These are phyloP conservation scores for Trichophyton equinum DNA, from an alignment of 2,329 filamentous ascomycete genomes.

Conservation along the genomic window DNA sequence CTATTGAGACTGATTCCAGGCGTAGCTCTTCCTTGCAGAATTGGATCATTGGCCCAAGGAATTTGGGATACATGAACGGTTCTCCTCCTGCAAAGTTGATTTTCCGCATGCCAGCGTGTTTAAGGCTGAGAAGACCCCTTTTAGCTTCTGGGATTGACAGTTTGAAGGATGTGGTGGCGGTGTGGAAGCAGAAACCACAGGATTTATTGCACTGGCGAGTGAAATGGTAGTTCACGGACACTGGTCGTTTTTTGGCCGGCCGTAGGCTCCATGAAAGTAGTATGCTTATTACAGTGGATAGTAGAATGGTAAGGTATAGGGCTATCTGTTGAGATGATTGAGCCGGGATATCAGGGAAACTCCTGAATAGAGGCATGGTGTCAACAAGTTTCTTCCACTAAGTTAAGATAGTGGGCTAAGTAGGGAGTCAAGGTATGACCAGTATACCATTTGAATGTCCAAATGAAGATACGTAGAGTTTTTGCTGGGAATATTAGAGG, in stretches of 20 bases:
- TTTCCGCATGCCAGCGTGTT: slow-evolving; percentile 42
- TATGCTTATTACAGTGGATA: background rate
- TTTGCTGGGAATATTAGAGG: background rate
- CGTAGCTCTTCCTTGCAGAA: slow-evolving; percentile 39
- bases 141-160: slow-evolving; percentile 33
- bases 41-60: slow-evolving; percentile 32
- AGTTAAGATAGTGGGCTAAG: background rate
- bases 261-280: background rate
- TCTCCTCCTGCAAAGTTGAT: slow-evolving; percentile 46
- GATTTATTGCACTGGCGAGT: slow-evolving; percentile 38
- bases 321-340: background rate
- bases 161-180: slow-evolving; percentile 38
- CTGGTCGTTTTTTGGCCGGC: background rate
- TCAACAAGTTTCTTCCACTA: background rate
- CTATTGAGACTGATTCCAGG: slow-evolving; percentile 42
- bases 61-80: slow-evolving; percentile 39
- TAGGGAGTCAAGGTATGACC: background rate
- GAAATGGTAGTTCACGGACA: slow-evolving; percentile 39
- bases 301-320: background rate
- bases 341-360: background rate
- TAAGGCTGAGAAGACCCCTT: slow-evolving; percentile 35
- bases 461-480: background rate
- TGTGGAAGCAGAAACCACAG: slow-evolving; percentile 48
- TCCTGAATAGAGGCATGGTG: background rate
- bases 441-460: background rate